A percentile compares a stretch with the other conserved stretches of the same genome.
Evolutionary conservation across 345 rosid genomes (phyloP).

Genomic region (Ailanthus altissimus): DNA sequence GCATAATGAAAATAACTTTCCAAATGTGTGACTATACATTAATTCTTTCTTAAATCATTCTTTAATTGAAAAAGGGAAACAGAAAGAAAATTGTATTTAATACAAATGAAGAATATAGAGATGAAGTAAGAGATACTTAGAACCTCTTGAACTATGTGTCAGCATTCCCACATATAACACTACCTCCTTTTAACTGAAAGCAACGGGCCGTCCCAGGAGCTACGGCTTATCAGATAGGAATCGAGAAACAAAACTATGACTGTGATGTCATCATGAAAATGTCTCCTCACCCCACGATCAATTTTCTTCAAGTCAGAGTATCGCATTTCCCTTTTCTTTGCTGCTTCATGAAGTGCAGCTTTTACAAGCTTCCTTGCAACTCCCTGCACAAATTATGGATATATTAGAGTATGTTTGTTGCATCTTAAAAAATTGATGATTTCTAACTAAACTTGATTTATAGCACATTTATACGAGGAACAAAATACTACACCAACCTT

Average conservation of each 20-base stretch:
- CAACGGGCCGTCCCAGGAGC: conserved; percentile 43
- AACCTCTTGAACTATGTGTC: conserved; percentile 37
- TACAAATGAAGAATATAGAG: conserved; percentile 28
- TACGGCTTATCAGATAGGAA: conserved; percentile 48
- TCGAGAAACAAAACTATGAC: conserved; percentile 84
- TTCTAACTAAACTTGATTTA: background rate
- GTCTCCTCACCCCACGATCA: conserved; percentile 92
- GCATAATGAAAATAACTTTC: conserved; percentile 23
- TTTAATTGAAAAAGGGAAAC: conserved; percentile 13
- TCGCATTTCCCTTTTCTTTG: conserved; percentile 95
- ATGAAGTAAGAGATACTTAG: conserved; percentile 15
- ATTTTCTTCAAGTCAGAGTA: conserved; percentile 93
- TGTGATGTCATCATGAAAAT: conserved; percentile 94
- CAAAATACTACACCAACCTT: background rate
- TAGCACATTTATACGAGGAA: background rate
- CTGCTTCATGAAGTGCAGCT: conserved; percentile 82
- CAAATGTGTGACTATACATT: conserved; percentile 38
- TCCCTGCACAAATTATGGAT: conserved; percentile 47
- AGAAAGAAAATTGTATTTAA: conserved; percentile 19
- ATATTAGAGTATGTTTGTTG: background rate
- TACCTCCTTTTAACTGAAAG: conserved; percentile 65
- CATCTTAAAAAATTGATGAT: conserved; percentile 7
- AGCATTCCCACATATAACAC: conserved; percentile 35
- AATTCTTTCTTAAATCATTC: conserved; percentile 5
- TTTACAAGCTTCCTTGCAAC: conserved; percentile 74